These are phyloP conservation scores for Trichosporon sp. DNA, from an alignment of 1,284 basidiomycete species.

Conservation along the genomic window DNA sequence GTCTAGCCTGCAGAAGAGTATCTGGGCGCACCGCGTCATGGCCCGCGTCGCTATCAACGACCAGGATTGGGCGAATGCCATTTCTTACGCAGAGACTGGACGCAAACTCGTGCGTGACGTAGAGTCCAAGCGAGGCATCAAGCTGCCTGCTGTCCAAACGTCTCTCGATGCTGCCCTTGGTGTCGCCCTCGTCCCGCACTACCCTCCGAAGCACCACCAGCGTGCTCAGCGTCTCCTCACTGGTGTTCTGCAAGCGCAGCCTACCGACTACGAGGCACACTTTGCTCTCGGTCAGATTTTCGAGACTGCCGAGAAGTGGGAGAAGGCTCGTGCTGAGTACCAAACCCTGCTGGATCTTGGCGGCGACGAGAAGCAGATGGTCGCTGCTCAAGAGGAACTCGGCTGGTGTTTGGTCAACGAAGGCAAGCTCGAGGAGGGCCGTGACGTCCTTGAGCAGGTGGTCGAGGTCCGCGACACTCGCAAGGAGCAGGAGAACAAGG, in stretches of 20 bases:
- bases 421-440: constrained; percentile 55
- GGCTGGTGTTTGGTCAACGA: constrained; percentile 77
- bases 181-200: constrained; percentile 70
- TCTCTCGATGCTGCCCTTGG: constrained; percentile 43
- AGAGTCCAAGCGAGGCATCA: constrained; percentile 59
- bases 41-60: constrained; percentile 68
- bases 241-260: constrained; percentile 60
- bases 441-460: constrained; percentile 58
- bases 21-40: constrained; percentile 67
- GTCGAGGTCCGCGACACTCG: constrained; percentile 56
- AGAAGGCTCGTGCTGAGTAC: constrained; percentile 63
- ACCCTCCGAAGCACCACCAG: constrained; percentile 81
- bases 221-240: constrained; percentile 70
- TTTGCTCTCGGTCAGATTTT: constrained; percentile 72
- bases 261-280: constrained; percentile 61
- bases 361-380: constrained; percentile 45
- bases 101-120: constrained; percentile 57
- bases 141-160: constrained; percentile 27
- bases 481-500: constrained; percentile 53
- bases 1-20: constrained; percentile 53
- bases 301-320: constrained; percentile 63
- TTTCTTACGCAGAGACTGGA: constrained; percentile 65
- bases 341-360: constrained; percentile 48
- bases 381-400: constrained; percentile 71
- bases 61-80: constrained; percentile 68